Evolutionary conservation across 441 rosid species (phyloP), one percentile per base, ranked within the genome.

Genomic region (Flueggea neowawraea): DNA sequence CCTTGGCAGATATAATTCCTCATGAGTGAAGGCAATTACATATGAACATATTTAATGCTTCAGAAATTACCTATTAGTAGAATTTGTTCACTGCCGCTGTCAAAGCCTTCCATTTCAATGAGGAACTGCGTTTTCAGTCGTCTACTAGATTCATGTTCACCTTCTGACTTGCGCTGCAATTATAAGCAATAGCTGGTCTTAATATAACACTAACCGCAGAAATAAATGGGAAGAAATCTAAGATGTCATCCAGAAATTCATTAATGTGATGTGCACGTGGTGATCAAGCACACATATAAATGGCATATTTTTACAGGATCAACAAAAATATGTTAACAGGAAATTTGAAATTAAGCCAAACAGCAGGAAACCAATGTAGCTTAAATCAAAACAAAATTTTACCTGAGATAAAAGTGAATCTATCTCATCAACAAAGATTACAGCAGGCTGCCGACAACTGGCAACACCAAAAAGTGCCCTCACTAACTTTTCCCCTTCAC

Each of bases 391-490:
- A 52, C 59, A 10, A 63, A 22, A 63, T 45, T 68, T 70, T 71
- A 88, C 97, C 97, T 89, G 99, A 64, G 99, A 95, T 22, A 89
- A 79, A 76, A 91, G 89, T 33, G 97, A 95, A 78, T 88, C 97
- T 72, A 89, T 89, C 79, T 95, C 99, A 77, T 91, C 97, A 36
- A 91, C 97, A 81, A 95, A 95, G 63, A 91, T 91, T 61, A 91
- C 97, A 66, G 99, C 97, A 62, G 99, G 97, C 78, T 95, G 99
- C 69, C 96, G 95, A 68, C 97, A 95, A 77, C 86, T 81, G 57
- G 99, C 99, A 63, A 95, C 99, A 59, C 96, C 97, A 75, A 95
- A 95, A 65, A 95, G 94, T 12, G 99, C 96, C 71, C 99, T 82
- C 72, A 95, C 99, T 70, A 95, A 77, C 82, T 95, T 95, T 86